Base-by-base conservation (phyloP, 2,329 filamentous ascomycete species). In the Colletotrichum salicis region DNA sequence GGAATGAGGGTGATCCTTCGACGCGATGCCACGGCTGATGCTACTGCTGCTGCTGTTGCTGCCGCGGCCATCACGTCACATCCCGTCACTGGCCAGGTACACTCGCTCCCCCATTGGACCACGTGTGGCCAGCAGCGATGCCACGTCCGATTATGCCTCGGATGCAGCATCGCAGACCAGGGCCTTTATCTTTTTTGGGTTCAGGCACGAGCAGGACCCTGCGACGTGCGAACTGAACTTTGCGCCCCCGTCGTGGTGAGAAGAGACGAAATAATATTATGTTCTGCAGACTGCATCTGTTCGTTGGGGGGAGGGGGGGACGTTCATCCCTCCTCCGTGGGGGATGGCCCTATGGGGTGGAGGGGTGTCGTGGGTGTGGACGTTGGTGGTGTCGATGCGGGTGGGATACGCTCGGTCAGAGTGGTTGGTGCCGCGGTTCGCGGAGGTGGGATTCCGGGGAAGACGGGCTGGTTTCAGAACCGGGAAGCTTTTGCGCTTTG, bases 401-500 rank as follows among this genome's bases (percentile, higher is more conserved):
- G 12, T 13, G 37, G 41, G 52, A 69, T 11, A 35, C 70, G 65
- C 70, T 60, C 48, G 48, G 59, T 41, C 61, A 29, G 48, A 11
- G 22, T 31, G n/a, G 13, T 41, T 33, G 6, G 31, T 60, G 37
- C 54, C 65, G 65, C 65, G 65, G 66, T 55, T 59, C 54, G 65
- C 59, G 59, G 54, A 64, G 29, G 55, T 64, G 65, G 45, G 59
- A 64, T 72, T 56, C 70, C 65, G 65, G 55, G 59, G 27, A 19
- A 54, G 54, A 59, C 59, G 69, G 64, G 35, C 65, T 72, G 60
- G 70, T 72, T 69, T 69, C 59, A 64, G 54, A 15, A 15, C 37
- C 55, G n/a, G 10, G 54, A 15, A 64, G 64, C 37, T 41, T 19
- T 41, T 41, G 37, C 37, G 33, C 52, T 45, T 61, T 31, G 37